These are phyloP conservation scores for Phaffomyces opuntiae DNA, from an alignment of 805 yeast genomes.

Conservation along the genomic window DNA sequence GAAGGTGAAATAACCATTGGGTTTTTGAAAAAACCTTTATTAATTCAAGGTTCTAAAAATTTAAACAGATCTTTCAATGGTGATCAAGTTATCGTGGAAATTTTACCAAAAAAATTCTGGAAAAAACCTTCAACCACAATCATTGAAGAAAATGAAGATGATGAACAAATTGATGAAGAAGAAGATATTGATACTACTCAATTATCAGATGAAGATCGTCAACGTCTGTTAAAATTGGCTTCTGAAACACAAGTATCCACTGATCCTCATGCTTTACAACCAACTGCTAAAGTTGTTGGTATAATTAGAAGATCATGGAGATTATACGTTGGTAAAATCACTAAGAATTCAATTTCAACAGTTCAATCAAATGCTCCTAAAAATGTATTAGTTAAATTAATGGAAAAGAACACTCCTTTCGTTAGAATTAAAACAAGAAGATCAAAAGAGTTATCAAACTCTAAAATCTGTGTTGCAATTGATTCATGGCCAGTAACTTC, in stretches of 20 bases:
- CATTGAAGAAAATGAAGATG: slow-evolving; percentile 41
- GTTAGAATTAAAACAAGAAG: slow-evolving; percentile 83
- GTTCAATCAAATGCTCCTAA: slow-evolving; percentile 58
- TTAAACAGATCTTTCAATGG: slow-evolving; percentile 89
- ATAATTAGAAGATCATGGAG: slow-evolving; percentile 90
- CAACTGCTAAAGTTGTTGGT: slow-evolving; percentile 93
- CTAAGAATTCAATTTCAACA: slow-evolving; percentile 64
- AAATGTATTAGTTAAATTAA: slow-evolving; percentile 74
- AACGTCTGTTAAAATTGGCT: slow-evolving; percentile 72
- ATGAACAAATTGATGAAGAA: slow-evolving; percentile 35
- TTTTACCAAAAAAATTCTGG: slow-evolving; percentile 84
- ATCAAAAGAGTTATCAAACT: slow-evolving; percentile 73
- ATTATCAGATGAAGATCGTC: slow-evolving; percentile 62
- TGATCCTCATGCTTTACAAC: slow-evolving; percentile 53
- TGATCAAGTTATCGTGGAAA: slow-evolving; percentile 85
- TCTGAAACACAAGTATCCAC: slow-evolving; percentile 44
- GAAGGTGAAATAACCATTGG: slow-evolving; percentile 77
- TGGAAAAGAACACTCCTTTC: slow-evolving; percentile 87
- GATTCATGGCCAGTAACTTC: slow-evolving; percentile 89
- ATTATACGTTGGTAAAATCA: slow-evolving; percentile 88
- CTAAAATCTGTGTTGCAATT: slow-evolving; percentile 85
- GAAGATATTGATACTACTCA: slow-evolving; percentile 22
- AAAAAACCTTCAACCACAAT: slow-evolving; percentile 74
- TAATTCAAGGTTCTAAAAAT: slow-evolving; percentile 75
- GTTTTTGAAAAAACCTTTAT: slow-evolving; percentile 72